Evolutionary conservation across 208 protist species (phyloP), one percentile per base, ranked within the genome.

Genomic region (Leishmania tarentolae): DNA sequence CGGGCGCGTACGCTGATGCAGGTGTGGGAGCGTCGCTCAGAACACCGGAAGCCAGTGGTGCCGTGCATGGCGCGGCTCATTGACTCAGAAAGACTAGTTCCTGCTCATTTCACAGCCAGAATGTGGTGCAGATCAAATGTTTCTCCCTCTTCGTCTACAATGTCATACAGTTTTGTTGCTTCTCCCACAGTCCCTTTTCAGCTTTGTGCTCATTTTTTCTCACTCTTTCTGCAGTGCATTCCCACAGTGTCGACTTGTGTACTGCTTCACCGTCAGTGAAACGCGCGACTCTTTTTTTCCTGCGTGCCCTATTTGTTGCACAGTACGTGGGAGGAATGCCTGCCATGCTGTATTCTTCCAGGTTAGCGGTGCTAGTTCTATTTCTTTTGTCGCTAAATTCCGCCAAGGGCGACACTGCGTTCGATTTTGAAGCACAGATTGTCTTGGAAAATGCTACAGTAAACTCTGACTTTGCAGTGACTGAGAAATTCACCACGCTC

Each of bases 401-500:
- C 42, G 56, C 42, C 19, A 81, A 47, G 3, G 84, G 40, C 15
- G 61, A 91, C 28, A 59, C 80, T n/a, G 79, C 92, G 0, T 53
- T 90, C 1, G 69, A 68, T 31, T 92, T 92, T 63, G 82, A 83
- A 50, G 78, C 81, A 46, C 78, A 88, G 59, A 85, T 95, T 44
- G 75, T 88, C 28, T 76, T 95, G 31, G 47, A 82, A 31, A 80
- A 85, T 78, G 86, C 86, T 24, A 70, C 85, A 40, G 42, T 61
- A 2, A 73, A 83, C 63, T 75, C 85, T 24, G 53, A 84, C 66
- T 88, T 87, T 46, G 76, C 21, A 0, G 65, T 88, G 35, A 87
- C 81, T 11, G 21, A 57, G 21, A 35, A 40, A 0, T 90, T 95
- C 47, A 83, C 65, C 21, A 56, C 61, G 28, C 28, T 59, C 24